phyloP scores from a whole-genome alignment of 768 basidiomycete genomes.

The Paxillus ammoniavirescens region DNA sequence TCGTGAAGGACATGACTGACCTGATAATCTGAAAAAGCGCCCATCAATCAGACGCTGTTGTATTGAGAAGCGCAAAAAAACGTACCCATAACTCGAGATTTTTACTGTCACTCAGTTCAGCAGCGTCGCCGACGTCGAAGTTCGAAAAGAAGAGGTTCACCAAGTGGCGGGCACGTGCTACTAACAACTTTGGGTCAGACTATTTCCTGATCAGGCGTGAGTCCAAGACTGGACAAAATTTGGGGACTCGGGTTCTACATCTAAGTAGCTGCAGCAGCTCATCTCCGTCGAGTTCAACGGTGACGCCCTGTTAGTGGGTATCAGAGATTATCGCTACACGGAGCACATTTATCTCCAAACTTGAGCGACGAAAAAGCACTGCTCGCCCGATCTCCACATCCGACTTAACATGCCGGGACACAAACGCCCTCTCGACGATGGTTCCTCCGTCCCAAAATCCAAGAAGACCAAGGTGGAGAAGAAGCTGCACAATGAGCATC shows the following conservation, averaged over 20 bases:
- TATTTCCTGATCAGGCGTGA: slow-evolving; percentile 13
- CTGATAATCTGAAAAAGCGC: slow-evolving; percentile 57
- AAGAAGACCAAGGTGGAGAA: slow-evolving; percentile 59
- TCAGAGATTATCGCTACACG: neutral
- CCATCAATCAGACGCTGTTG: slow-evolving; percentile 6
- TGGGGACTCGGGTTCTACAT: neutral
- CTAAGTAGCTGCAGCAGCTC: neutral
- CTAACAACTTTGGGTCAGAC: neutral
- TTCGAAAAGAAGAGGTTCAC: too few relatives aligned
- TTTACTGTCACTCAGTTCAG: neutral
- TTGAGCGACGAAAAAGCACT: neutral
- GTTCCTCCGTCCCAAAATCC: slow-evolving; percentile 42
- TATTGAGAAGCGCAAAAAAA: neutral
- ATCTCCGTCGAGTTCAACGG: neutral
- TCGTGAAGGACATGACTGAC: slow-evolving; percentile 33
- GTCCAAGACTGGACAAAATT: slow-evolving; percentile 22
- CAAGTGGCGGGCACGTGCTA: neutral
- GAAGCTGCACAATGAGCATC: slow-evolving; percentile 22
- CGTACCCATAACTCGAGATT: slow-evolving; percentile 31
- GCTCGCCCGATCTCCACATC: neutral
- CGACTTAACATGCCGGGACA: slow-evolving; percentile 40
- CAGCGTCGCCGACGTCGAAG: neutral
- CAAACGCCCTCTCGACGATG: slow-evolving; percentile 64
- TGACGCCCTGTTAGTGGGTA: neutral
- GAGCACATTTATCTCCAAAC: neutral